A percentile compares a stretch with the other conserved stretches of the same genome.
Conservation (phyloP, 2,329 filamentous ascomycete genomes). For the Ophiostoma tasmaniense region DNA sequence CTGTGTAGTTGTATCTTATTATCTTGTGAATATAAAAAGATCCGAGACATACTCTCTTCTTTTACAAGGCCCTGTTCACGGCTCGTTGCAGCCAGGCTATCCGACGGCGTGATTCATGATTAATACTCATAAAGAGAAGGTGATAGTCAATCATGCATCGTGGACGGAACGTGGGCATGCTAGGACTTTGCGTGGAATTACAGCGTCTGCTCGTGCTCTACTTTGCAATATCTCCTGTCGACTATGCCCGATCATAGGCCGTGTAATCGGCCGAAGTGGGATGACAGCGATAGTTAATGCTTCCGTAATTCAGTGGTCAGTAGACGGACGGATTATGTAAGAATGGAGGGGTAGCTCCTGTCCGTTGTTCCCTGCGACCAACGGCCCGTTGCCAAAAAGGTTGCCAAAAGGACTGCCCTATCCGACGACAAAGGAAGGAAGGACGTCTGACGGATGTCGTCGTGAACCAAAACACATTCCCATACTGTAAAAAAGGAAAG, state of each 20-base stretch:
- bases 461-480: background rate
- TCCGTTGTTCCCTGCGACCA: background rate
- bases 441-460: background rate
- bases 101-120: background rate
- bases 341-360: background rate
- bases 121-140: background rate
- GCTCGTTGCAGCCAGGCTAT: background rate
- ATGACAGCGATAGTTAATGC: background rate
- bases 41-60: background rate
- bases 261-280: slow-evolving; percentile 2
- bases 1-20: too few species aligned
- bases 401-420: too few species aligned
- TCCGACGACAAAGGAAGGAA: background rate
- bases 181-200: background rate
- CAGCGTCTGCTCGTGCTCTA: background rate
- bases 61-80: background rate
- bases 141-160: background rate
- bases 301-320: background rate
- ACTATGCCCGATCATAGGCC: background rate
- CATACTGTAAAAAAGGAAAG: background rate
- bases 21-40: background rate
- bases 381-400: background rate
- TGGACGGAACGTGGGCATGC: background rate
- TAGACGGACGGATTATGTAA: background rate
- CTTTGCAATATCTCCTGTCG: background rate